phyloP scores from a whole-genome alignment of 441 rosid genomes.

The Populus hybrid region DNA sequence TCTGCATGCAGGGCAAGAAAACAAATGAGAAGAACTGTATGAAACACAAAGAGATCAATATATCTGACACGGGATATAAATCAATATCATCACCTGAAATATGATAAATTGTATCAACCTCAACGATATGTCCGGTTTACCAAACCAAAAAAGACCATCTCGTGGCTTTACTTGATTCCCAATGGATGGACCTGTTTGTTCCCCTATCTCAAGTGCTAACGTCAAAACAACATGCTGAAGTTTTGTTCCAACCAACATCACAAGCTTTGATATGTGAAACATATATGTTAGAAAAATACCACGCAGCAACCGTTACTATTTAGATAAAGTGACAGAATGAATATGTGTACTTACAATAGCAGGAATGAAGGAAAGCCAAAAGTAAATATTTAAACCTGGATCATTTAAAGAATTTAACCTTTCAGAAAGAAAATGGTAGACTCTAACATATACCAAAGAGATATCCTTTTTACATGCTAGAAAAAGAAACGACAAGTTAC shows the following conservation, averaged over 20 bases:
- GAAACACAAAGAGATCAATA: not conserved
- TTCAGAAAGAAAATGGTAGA: not conserved
- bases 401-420: slow-evolving; percentile 9
- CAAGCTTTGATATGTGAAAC: slow-evolving; percentile 52
- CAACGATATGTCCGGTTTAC: slow-evolving; percentile 79
- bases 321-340: slow-evolving; percentile 2
- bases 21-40: not conserved
- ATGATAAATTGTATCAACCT: slow-evolving; percentile 81
- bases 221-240: slow-evolving; percentile 92
- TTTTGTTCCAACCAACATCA: slow-evolving; percentile 88
- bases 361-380: slow-evolving; percentile 95
- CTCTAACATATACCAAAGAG: not conserved
- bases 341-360: slow-evolving; percentile 65
- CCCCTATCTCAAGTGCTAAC: slow-evolving; percentile 79
- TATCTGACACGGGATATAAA: not conserved
- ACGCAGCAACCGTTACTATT: not conserved
- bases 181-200: slow-evolving; percentile 60
- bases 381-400: slow-evolving; percentile 86
- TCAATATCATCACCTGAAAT: slow-evolving; percentile 60
- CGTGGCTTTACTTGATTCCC: slow-evolving; percentile 88
- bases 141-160: slow-evolving; percentile 90
- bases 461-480: not conserved
- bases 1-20: slow-evolving; percentile 44
- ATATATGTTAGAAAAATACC: not conserved
- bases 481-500: slow-evolving; percentile 35